These are phyloP conservation scores for Phytophthora parvispora DNA, from an alignment of 352 stramenopile species.

Conservation along the genomic window DNA sequence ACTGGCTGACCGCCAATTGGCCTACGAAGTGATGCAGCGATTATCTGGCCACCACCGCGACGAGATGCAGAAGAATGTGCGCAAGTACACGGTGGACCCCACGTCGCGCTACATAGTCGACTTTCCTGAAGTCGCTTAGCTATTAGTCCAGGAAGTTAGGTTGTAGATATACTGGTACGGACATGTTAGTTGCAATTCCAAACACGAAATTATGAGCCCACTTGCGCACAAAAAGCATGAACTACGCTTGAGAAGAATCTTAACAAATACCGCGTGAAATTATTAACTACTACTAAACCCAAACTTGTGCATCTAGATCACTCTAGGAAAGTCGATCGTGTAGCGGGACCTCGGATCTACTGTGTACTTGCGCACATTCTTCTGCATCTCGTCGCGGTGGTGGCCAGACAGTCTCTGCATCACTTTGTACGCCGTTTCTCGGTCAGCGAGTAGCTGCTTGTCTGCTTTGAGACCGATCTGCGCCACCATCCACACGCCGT, in stretches of 20 bases:
- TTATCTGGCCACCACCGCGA: conserved; percentile 69
- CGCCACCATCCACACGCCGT: conserved; percentile 76
- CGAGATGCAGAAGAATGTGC: conserved; percentile 79
- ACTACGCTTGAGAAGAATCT: too few species aligned
- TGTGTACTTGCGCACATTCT: conserved; percentile 81
- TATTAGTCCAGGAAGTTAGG: background rate
- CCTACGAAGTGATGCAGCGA: conserved; percentile 71
- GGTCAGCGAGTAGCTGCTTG: conserved; percentile 66
- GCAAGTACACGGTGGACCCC: conserved; percentile 80
- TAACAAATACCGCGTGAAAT: too few species aligned
- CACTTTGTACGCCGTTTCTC: conserved; percentile 67
- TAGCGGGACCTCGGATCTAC: conserved; percentile 73
- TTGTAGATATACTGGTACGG: background rate
- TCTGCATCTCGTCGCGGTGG: conserved; percentile 67
- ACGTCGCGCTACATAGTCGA: conserved; percentile 70
- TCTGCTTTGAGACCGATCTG: conserved; percentile 68
- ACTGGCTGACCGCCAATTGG: conserved; percentile 67
- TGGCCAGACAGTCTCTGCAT: conserved; percentile 72
- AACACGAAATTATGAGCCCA: background rate
- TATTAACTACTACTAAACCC: too few species aligned
- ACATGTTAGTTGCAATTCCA: background rate
- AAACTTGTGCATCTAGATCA: background rate
- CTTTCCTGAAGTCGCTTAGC: conserved; percentile 36
- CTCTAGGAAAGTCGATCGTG: conserved; percentile 52
- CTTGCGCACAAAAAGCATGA: background rate